Conservation (phyloP, 768 basidiomycete species). For the Auricularia cornea region DNA sequence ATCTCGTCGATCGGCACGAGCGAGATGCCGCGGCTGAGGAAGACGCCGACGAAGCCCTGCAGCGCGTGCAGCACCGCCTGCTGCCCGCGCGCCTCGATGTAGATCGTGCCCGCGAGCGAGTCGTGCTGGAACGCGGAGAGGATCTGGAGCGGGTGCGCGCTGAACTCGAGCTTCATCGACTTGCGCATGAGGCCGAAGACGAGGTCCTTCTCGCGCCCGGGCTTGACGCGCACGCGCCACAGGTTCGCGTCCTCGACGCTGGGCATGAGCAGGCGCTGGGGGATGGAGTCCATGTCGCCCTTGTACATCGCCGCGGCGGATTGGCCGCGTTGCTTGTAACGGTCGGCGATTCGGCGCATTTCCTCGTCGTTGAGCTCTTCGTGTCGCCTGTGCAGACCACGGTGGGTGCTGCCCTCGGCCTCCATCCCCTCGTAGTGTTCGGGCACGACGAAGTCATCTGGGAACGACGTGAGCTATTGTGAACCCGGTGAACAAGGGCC, state of each 20-base stretch:
- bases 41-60: constrained; percentile 88
- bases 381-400: constrained; percentile 44
- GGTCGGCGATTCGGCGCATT: constrained; percentile 76
- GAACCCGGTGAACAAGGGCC: neutral
- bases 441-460: neutral
- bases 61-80: constrained; percentile 80
- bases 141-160: constrained; percentile 71
- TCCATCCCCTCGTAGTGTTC: neutral
- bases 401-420: neutral
- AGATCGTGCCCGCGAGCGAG: constrained; percentile 91
- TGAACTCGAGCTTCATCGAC: constrained; percentile 75
- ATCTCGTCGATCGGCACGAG: constrained; percentile 96
- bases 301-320: constrained; percentile 57
- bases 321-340: constrained; percentile 51
- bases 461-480: neutral
- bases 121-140: constrained; percentile 93
- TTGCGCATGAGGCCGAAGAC: constrained; percentile 94
- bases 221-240: constrained; percentile 94
- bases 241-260: constrained; percentile 91
- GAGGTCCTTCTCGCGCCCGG: constrained; percentile 86
- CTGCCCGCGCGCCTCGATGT: constrained; percentile 86
- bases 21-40: constrained; percentile 68
- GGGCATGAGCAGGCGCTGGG: constrained; percentile 91
- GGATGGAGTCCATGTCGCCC: constrained; percentile 88
- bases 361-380: constrained; percentile 70